These are phyloP conservation scores for Debaryomyces sp. DNA, from an alignment of 1,139 yeast genomes.

Conservation along the genomic window DNA sequence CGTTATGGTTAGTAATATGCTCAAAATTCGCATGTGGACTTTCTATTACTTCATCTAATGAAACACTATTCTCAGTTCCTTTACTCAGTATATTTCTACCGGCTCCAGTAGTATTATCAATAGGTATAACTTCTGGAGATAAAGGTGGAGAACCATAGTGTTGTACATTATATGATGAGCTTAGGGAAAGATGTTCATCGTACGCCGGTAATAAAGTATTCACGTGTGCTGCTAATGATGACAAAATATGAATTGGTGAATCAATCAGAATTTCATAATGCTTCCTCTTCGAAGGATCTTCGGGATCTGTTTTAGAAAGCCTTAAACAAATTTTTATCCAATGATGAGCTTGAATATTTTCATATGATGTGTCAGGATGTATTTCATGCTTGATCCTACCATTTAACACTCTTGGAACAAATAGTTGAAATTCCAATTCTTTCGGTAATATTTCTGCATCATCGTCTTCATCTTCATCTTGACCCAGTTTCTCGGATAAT, in stretches of 20 bases:
- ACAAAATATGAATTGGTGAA: slow-evolving; percentile 80
- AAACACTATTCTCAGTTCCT: slow-evolving; percentile 9
- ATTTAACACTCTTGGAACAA: slow-evolving; percentile 66
- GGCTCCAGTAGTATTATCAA: slow-evolving; percentile 30
- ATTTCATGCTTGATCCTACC: slow-evolving; percentile 47
- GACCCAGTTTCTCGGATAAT: slow-evolving; percentile 28
- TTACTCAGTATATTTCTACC: neutral
- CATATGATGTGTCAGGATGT: slow-evolving; percentile 83
- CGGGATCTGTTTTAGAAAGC: slow-evolving; percentile 64
- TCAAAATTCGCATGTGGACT: slow-evolving; percentile 23
- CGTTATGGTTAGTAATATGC: slow-evolving; percentile 33
- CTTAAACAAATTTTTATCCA: slow-evolving; percentile 90
- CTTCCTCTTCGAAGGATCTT: slow-evolving; percentile 62
- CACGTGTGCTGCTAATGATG: slow-evolving; percentile 68
- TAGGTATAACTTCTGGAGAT: slow-evolving; percentile 58
- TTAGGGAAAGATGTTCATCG: slow-evolving; percentile 31
- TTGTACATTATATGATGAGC: slow-evolving; percentile 17
- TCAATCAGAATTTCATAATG: slow-evolving; percentile 93
- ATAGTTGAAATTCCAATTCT: slow-evolving; percentile 83
- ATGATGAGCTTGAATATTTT: slow-evolving; percentile 82
- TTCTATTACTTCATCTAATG: slow-evolving; percentile 15
- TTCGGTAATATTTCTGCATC: slow-evolving; percentile 48
- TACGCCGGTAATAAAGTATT: slow-evolving; percentile 69
- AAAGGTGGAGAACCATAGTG: slow-evolving; percentile 37
- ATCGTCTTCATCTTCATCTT: slow-evolving; percentile 27